Conservation (phyloP, 1,139 yeast genomes). For the Nakaseomyces glabratus region DNA sequence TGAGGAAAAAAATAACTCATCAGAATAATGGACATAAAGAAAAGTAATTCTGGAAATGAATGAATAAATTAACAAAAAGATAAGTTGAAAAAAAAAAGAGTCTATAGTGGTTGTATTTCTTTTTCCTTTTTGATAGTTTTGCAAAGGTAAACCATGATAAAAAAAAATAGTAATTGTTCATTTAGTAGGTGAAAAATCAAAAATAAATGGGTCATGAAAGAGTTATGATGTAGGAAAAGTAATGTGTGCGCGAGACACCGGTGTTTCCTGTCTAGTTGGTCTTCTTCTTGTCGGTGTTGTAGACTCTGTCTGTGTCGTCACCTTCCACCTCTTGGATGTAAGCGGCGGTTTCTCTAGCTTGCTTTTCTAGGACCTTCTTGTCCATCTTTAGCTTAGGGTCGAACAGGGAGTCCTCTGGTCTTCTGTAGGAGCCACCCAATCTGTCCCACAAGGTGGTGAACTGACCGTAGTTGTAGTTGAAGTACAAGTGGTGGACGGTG, state of each 20-base stretch:
- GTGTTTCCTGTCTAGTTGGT: constrained; percentile 10
- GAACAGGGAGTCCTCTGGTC: constrained; percentile 81
- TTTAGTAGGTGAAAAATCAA: constrained; percentile 1
- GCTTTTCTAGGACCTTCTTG: constrained; percentile 60
- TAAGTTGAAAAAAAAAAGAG: constrained; percentile 1
- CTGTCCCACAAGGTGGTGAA: constrained; percentile 98
- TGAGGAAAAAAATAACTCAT: no score
- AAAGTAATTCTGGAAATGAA: not conserved
- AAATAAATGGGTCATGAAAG: constrained; percentile 1
- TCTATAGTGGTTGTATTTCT: constrained; percentile 1
- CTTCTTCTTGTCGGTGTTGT: constrained; percentile 27
- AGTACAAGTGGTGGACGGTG: constrained; percentile 90
- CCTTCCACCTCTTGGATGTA: constrained; percentile 79
- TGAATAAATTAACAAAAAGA: not conserved
- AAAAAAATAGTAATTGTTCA: no score
- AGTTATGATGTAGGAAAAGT: constrained; percentile 4
- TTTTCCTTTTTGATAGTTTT: not conserved
- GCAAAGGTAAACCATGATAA: no score
- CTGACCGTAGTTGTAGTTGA: constrained; percentile 96
- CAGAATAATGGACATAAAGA: no score
- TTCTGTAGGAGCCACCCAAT: constrained; percentile 84
- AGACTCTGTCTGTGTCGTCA: constrained; percentile 46
- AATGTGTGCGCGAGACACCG: constrained; percentile 3
- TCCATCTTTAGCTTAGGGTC: constrained; percentile 53
- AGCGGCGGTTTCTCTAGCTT: constrained; percentile 66